phyloP scores from a whole-genome alignment of 768 basidiomycete genomes.

The Podaxis mareebaensis region DNA sequence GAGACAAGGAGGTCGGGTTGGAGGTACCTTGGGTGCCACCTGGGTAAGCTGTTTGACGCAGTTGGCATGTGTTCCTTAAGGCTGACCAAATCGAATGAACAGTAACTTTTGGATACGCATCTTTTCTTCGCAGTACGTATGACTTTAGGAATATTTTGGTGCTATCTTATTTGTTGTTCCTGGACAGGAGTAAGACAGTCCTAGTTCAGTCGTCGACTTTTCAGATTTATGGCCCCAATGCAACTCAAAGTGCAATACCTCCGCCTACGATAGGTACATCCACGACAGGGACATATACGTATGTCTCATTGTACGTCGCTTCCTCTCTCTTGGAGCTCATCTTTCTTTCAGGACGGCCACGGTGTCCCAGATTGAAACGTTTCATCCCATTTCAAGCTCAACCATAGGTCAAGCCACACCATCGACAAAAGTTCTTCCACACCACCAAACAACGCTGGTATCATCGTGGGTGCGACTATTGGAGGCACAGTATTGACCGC shows the following conservation, averaged over 20 bases:
- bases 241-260: background rate
- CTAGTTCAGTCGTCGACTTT: background rate
- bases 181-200: background rate
- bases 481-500: background rate
- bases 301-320: too few species aligned
- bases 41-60: background rate
- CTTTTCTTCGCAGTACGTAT: background rate
- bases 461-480: background rate
- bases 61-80: background rate
- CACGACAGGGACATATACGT: background rate
- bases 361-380: too few species aligned
- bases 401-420: background rate
- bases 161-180: background rate
- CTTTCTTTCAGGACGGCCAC: too few species aligned
- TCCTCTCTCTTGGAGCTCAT: too few species aligned
- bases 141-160: background rate
- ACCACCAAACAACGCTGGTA: background rate
- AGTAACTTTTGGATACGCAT: conserved; percentile 10
- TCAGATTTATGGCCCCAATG: background rate
- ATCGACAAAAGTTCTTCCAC: background rate
- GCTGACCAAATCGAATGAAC: background rate
- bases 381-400: background rate
- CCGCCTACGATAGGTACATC: background rate
- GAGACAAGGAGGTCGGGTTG: conserved; percentile 1
- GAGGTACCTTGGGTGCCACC: conserved; percentile 6